phyloP scores from a whole-genome alignment of 2,329 filamentous ascomycete genomes.

The Aspergillus brasiliensis region DNA sequence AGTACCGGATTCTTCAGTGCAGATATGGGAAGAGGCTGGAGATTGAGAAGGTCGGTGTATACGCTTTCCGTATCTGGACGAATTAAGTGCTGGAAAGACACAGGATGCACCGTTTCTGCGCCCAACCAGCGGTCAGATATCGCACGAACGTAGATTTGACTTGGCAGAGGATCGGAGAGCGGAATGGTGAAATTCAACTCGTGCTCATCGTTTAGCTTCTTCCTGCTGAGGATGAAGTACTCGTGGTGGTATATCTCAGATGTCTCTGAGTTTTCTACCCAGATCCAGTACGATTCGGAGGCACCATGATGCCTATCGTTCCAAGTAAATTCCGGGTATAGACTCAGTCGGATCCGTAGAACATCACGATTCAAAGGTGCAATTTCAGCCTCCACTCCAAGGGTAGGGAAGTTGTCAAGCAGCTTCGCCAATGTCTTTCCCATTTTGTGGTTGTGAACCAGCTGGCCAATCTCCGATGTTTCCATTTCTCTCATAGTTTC shows the following conservation, averaged over 20 bases:
- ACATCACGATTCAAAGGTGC: conserved; percentile 94
- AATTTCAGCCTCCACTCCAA: conserved; percentile 90
- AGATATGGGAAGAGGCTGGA: conserved; percentile 84
- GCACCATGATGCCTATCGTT: conserved; percentile 91
- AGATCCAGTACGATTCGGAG: conserved; percentile 96
- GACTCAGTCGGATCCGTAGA: conserved; percentile 80
- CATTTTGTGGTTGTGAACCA: conserved; percentile 89
- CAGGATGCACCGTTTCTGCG: conserved; percentile 89
- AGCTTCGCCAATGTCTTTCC: conserved; percentile 79
- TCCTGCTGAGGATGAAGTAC: conserved; percentile 88
- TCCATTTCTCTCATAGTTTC: conserved; percentile 93
- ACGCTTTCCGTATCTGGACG: conserved; percentile 96
- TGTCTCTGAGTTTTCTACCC: conserved; percentile 98
- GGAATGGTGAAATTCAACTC: conserved; percentile 98
- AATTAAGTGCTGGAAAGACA: conserved; percentile 97
- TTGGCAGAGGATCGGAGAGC: conserved; percentile 85
- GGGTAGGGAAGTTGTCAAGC: conserved; percentile 86
- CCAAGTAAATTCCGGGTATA: conserved; percentile 91
- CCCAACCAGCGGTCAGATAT: conserved; percentile 96
- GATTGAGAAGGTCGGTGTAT: conserved; percentile 88
- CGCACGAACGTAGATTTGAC: conserved; percentile 92
- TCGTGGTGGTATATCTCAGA: conserved; percentile 98
- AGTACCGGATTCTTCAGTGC: conserved; percentile 84
- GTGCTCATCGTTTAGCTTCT: conserved; percentile 92
- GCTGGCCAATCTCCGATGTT: conserved; percentile 78